Base-by-base conservation (phyloP, 1,139 yeast genomes). In the Candida labiduridarum region DNA sequence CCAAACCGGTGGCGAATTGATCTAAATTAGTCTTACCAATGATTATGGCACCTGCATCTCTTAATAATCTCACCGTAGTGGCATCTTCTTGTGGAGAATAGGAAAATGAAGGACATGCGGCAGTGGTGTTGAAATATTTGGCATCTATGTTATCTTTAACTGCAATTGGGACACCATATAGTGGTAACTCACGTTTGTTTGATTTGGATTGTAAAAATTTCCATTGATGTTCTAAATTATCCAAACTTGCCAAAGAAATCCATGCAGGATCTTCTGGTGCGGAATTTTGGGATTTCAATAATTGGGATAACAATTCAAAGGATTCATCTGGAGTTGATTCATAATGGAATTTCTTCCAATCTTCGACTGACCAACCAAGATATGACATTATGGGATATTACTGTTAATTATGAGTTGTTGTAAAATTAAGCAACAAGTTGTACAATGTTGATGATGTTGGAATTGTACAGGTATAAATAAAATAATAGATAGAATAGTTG, bases 1-100 rank as follows among this genome's bases (percentile, higher is more conserved):
- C 98, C 51, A 94, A 76, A 30, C 99, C 99, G 4, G 98, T 92
- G 18, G 98, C 98, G 69, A 92, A 92, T 67, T 92, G 98, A 66
- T 92, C 98, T 66, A 92, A 76, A 66, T 92, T 92, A 52, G 98
- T 92, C 67, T 92, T 92, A 51, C 97, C 98, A 45, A 92, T 76
- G 36, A 92, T 80, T 49, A 92, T 88, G 44, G 97, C 98, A 61
- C 98, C 98, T 29, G 91, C 88, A 16, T 78, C 79, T 66, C 90
- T 82, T 59, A 92, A 77, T 31, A 85, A 71, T 25, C 72, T 67
- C 11, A 91, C 97, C 8, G 87, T 80, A 16, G 88, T 82, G 41
- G 97, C 84, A 64, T 92, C 97, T 49, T 74, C 73, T 40, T 69
- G 65, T 1, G 98, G 92, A 2, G 63, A 56, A 69, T 84, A 91